phyloP scores from a whole-genome alignment of 345 rosid species.

The Salix suchowensis region DNA sequence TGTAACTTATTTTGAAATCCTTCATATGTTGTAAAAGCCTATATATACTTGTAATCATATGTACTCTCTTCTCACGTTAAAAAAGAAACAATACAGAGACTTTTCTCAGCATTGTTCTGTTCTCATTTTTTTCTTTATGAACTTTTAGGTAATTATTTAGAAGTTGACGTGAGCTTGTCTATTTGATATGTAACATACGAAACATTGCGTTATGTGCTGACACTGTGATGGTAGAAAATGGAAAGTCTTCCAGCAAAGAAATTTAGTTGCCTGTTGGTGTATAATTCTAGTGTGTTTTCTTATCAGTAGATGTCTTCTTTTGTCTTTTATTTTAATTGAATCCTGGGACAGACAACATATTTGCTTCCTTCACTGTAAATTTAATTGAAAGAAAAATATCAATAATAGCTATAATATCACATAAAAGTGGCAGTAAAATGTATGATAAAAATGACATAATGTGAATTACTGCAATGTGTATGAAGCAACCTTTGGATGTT shows the following conservation, averaged over 20 bases:
- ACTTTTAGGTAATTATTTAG: neutral
- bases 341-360: neutral
- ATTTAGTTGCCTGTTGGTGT: neutral
- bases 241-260: neutral
- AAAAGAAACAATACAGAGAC: too few species aligned
- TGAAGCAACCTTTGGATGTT: too few species aligned
- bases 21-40: too few species aligned
- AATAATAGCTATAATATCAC: neutral
- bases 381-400: neutral
- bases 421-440: too few species aligned
- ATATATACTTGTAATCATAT: too few species aligned
- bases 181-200: neutral
- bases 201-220: neutral
- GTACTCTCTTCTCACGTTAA: too few species aligned
- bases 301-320: neutral
- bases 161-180: neutral
- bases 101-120: too few species aligned
- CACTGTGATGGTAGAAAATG: slow-evolving; percentile 5
- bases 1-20: too few species aligned
- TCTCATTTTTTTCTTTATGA: too few species aligned
- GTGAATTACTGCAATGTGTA: neutral
- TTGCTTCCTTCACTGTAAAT: neutral
- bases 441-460: neutral
- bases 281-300: neutral
- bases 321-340: neutral